Percentiles rank a stretch among this genome's conserved stretches.
phyloP scores from a whole-genome alignment of 345 rosid species.

The Salix koriyanagi region DNA sequence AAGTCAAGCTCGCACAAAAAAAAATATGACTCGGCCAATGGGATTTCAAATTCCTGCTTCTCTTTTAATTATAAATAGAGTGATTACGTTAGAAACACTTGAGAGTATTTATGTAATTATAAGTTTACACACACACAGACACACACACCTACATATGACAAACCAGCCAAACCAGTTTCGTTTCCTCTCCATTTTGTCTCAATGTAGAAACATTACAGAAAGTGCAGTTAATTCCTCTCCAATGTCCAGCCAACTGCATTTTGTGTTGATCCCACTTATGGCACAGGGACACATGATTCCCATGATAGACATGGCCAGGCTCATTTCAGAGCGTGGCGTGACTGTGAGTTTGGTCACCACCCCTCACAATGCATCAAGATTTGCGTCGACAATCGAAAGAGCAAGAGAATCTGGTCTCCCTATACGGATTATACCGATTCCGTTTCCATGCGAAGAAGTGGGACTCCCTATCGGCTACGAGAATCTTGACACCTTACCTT shows the following conservation, averaged over 20 bases:
- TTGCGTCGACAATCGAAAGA: constrained; percentile 32
- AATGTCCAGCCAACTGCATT: constrained; percentile 40
- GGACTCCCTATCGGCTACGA: constrained; percentile 71
- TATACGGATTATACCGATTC: constrained; percentile 42
- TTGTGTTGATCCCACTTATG: constrained; percentile 66
- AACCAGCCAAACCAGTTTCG: not conserved
- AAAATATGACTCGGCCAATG: not conserved
- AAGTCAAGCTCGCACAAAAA: constrained; percentile 7
- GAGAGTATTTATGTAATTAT: no score
- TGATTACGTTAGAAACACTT: no score
- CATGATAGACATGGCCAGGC: constrained; percentile 60
- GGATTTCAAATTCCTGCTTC: not conserved
- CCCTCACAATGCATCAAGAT: constrained; percentile 60
- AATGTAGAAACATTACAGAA: not conserved
- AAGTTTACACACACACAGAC: no score
- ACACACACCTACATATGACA: no score
- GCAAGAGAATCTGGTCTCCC: constrained; percentile 26
- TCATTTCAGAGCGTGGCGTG: constrained; percentile 50
- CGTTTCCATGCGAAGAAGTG: constrained; percentile 52
- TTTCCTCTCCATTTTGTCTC: no score
- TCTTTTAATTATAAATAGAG: no score
- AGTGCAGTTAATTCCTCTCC: not conserved
- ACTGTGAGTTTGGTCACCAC: constrained; percentile 62
- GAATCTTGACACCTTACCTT: constrained; percentile 66
- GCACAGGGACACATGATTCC: constrained; percentile 87